Evolutionary conservation across 495 filamentous ascomycete species (phyloP).

Genomic region (Gamarada debralockiae): DNA sequence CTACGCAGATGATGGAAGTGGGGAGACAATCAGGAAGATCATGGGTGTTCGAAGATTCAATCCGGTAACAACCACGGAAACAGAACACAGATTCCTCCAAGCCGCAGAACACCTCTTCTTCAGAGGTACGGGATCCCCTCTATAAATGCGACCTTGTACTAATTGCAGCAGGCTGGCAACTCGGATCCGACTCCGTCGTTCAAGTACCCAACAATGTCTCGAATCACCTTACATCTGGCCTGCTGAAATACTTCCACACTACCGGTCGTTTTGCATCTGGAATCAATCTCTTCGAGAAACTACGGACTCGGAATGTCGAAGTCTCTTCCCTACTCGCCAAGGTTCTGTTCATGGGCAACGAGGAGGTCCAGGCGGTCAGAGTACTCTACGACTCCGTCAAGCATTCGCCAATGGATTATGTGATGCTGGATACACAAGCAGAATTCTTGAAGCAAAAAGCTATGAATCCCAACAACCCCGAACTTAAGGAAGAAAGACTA

Average conservation of each 20-base stretch:
- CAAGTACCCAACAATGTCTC: conserved; percentile 96
- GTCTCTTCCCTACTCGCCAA: conserved; percentile 89
- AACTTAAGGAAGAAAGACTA: conserved; percentile 54
- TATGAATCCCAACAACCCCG: conserved; percentile 36
- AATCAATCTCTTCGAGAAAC: conserved; percentile 96
- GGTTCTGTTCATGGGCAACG: conserved; percentile 87
- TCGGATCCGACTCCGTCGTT: conserved; percentile 94
- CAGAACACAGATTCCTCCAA: conserved; percentile 93
- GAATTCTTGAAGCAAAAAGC: conserved; percentile 90
- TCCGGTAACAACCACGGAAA: conserved; percentile 93
- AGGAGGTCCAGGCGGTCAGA: conserved; percentile 91
- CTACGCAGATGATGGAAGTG: conserved; percentile 91
- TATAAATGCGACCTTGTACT: conserved; percentile 11
- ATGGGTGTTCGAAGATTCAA: conserved; percentile 94
- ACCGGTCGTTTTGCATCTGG: conserved; percentile 93
- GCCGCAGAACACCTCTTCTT: conserved; percentile 95
- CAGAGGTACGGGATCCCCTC: conserved; percentile 53
- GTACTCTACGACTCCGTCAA: conserved; percentile 83
- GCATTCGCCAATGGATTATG: conserved; percentile 92
- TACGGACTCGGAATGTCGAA: conserved; percentile 84
- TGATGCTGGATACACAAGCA: conserved; percentile 89
- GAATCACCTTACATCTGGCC: conserved; percentile 89
- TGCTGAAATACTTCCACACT: conserved; percentile 95
- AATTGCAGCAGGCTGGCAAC: conserved; percentile 68
- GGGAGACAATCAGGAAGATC: conserved; percentile 89